phyloP scores from a whole-genome alignment of 306 rosid genomes.

The Gynostemma pentaphyllum region DNA sequence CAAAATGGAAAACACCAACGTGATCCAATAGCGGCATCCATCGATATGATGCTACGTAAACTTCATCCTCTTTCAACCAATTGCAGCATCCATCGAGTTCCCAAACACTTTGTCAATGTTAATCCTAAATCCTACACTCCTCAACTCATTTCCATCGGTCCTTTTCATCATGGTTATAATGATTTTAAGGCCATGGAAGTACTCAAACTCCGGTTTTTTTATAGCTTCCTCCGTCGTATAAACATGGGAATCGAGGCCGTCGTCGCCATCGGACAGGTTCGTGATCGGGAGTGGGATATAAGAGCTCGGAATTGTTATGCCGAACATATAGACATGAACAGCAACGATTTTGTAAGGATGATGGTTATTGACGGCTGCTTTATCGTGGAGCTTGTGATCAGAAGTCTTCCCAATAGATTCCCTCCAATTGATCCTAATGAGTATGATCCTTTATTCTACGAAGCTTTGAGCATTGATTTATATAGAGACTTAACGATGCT shows the following conservation, averaged over 20 bases:
- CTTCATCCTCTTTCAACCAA: too few relatives aligned
- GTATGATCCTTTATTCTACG: slow-evolving; percentile 30
- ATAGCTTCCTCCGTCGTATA: slow-evolving; percentile 17
- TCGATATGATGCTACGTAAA: too few relatives aligned
- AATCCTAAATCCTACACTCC: slow-evolving; percentile 25
- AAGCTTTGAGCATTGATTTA: background rate
- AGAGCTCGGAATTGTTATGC: slow-evolving; percentile 38
- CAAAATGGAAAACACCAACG: too few relatives aligned
- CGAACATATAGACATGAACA: too few relatives aligned
- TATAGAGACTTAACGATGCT: slow-evolving; percentile 43
- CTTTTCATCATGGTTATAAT: slow-evolving; percentile 35
- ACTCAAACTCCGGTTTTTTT: slow-evolving; percentile 41
- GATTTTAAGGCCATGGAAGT: slow-evolving; percentile 45
- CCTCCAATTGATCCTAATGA: too few relatives aligned
- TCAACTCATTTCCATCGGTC: slow-evolving; percentile 58
- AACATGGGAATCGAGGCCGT: slow-evolving; percentile 10
- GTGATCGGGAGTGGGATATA: slow-evolving; percentile 20
- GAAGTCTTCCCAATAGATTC: too few relatives aligned
- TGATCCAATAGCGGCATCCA: too few relatives aligned
- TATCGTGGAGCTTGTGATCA: too few relatives aligned
- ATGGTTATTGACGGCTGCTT: slow-evolving; percentile 63
- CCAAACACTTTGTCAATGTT: background rate
- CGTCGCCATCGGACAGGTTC: too few relatives aligned
- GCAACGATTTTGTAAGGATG: slow-evolving; percentile 45
- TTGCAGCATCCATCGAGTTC: background rate